Base-by-base conservation (phyloP, 306 rosid genomes). In the Betula pendula region DNA sequence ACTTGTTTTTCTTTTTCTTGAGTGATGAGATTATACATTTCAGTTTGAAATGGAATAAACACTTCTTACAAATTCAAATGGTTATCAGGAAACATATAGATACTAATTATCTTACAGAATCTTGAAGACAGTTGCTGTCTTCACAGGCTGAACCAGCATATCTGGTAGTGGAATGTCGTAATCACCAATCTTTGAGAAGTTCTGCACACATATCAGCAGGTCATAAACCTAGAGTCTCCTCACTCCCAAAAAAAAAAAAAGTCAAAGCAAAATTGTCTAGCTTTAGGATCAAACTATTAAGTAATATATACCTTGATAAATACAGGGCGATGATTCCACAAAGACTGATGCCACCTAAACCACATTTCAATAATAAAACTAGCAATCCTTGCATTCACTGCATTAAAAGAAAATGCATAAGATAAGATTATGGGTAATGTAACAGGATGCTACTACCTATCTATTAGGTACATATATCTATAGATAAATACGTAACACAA, bases 341-440 rank as follows among this genome's bases (percentile, higher is more conserved):
- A 71, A 22, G 93, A 90, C 76, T 92, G 90, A 88, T 95, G 98
- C 98, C 97, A 92, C 74, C 85, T 84, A 81, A 92, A 90, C 98
- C 98, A 95, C 91, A 92, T 84, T 81, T 95, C 98, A 7, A 85
- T 81, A 79, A 84, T 77, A 85, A 89, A 90, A 73, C 93, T 87
- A 6, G 87, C 85, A 70, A 87, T 70, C 73, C 89, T 90, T 68
- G 49, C 71, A 73, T 81, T 77, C 67, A 80, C 98, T 95, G 76
- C 59, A 81, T 73, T 15, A 73, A 31, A 71, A 22, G 55, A 22
- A 45, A 56, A 79, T 70, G 10, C 4, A 33, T 71, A 13, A 78
- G 77, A 45, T n/a, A 40, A 51, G 58, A 27, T 33, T 22, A 81
- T 63, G 68, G 9, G 56, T 72, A 42, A 25, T 49, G 59, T 47